Evolutionary conservation across 139 green algal genomes (phyloP).

Genomic region (Spirogloea muscicola): DNA sequence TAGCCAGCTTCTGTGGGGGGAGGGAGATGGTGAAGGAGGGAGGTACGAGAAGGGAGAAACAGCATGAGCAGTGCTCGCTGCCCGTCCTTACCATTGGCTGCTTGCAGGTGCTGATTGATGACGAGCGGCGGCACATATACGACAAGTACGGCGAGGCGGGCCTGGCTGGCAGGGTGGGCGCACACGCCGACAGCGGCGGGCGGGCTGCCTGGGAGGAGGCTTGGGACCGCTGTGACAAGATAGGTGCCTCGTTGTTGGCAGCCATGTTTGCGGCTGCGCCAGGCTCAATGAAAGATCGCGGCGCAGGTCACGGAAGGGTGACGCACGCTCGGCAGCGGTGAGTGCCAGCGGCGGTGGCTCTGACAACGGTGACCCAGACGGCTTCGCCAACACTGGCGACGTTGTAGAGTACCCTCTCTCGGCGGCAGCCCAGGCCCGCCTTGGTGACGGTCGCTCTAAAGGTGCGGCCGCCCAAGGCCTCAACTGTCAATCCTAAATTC

Average conservation of each 20-base stretch:
- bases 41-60: neutral
- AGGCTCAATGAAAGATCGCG: neutral
- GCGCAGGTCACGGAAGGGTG: slow-evolving; percentile 30
- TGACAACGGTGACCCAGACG: too few relatives aligned
- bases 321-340: slow-evolving; percentile 15
- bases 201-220: slow-evolving; percentile 3
- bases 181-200: too few relatives aligned
- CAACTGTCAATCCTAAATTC: too few relatives aligned
- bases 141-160: slow-evolving; percentile 21
- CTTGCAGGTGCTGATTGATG: slow-evolving; percentile 34
- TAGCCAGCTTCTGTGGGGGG: too few relatives aligned
- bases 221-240: slow-evolving; percentile 29
- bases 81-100: neutral
- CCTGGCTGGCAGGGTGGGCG: neutral
- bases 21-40: too few relatives aligned
- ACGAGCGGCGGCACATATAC: slow-evolving; percentile 22
- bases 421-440: neutral
- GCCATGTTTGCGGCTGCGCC: too few relatives aligned
- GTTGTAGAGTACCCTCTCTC: slow-evolving; percentile 44
- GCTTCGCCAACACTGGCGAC: too few relatives aligned
- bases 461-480: too few relatives aligned
- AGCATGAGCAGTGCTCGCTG: neutral
- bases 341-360: neutral
- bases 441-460: slow-evolving; percentile 14
- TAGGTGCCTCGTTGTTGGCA: too few relatives aligned